Evolutionary conservation across 768 basidiomycete genomes (phyloP).

Genomic region (Cubamyces sp.): DNA sequence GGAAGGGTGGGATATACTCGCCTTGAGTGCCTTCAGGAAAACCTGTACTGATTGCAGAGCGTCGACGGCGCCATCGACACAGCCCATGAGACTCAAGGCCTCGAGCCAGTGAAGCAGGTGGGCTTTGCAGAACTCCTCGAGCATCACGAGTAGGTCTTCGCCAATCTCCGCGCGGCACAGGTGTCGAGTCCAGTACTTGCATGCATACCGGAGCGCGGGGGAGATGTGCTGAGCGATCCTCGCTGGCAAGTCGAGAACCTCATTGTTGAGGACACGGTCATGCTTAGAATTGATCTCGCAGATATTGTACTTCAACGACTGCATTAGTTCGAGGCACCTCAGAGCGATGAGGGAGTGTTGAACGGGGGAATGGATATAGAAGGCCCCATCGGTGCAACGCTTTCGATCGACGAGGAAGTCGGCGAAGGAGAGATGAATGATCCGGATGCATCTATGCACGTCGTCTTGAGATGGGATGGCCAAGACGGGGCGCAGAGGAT

Average conservation of each 20-base stretch:
- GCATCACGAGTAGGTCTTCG: conserved; percentile 1
- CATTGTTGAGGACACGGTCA: conserved; percentile 3
- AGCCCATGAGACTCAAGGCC: conserved; percentile 11
- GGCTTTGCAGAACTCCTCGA: conserved; percentile 18
- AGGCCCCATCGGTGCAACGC: conserved; percentile 20
- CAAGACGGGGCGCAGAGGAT: conserved; percentile 23
- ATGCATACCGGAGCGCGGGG: conserved; percentile 29
- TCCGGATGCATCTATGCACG: conserved; percentile 10
- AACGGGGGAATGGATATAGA: conserved; percentile 11
- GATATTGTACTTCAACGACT: conserved; percentile 9
- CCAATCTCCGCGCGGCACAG: conserved; percentile 2
- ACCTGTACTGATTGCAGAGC: neutral
- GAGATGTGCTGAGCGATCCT: conserved; percentile 19
- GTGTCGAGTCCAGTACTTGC: conserved; percentile 19
- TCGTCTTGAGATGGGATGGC: conserved; percentile 9
- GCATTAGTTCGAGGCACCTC: neutral
- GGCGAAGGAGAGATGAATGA: conserved; percentile 28
- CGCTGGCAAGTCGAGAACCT: neutral
- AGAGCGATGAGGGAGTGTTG: conserved; percentile 3
- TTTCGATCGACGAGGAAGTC: conserved; percentile 26
- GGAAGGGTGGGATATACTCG: neutral
- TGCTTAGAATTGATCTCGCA: neutral
- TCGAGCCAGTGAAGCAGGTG: conserved; percentile 33
- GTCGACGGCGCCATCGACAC: conserved; percentile 1
- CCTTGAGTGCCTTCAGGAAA: neutral